Percentiles rank a stretch among this genome's conserved stretches.
Evolutionary conservation across 192 early-diverging fungal species (phyloP).

Genomic region (Podila verticillata): DNA sequence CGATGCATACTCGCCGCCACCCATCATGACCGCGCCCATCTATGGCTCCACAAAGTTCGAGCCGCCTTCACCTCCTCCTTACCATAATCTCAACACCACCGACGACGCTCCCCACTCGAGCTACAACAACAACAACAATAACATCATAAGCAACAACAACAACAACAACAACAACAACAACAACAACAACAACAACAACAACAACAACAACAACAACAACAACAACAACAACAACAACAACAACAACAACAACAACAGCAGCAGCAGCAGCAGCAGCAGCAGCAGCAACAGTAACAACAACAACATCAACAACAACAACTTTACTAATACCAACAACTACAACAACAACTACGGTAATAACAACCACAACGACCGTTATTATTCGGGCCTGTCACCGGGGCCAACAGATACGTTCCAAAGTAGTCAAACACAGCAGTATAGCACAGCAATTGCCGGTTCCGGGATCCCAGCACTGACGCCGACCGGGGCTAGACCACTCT

Average conservation of each 20-base stretch:
- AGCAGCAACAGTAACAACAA: conserved; percentile 11
- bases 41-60: conserved; percentile 36
- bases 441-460: neutral
- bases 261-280: neutral
- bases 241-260: neutral
- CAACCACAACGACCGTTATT: conserved; percentile 2
- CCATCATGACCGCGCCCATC: conserved; percentile 42
- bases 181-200: neutral
- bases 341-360: no score
- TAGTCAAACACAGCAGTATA: neutral
- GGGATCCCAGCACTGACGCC: neutral
- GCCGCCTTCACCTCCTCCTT: conserved; percentile 25
- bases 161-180: conserved; percentile 12
- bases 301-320: neutral
- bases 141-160: neutral
- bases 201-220: neutral
- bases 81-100: conserved; percentile 10
- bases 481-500: neutral
- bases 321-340: no score
- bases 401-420: neutral
- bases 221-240: neutral
- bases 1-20: conserved; percentile 38
- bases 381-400: neutral
- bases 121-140: neutral
- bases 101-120: neutral